These are phyloP conservation scores for Lactifluus rugatus DNA, from an alignment of 768 basidiomycete genomes.

Conservation along the genomic window DNA sequence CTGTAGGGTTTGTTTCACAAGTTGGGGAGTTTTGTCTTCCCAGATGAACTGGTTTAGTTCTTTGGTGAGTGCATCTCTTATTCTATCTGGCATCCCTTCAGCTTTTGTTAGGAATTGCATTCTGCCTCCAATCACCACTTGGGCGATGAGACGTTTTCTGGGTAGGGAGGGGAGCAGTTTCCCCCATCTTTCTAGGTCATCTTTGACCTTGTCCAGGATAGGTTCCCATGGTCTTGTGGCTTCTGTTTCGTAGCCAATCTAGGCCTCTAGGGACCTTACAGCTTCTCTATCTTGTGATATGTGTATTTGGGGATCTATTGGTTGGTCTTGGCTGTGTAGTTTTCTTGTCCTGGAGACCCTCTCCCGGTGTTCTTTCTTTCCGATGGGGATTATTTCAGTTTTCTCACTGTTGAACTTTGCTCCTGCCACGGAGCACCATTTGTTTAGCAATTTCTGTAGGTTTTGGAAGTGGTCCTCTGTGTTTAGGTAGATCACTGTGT, in stretches of 20 bases:
- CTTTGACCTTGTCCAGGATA: too few species aligned
- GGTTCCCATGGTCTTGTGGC: too few species aligned
- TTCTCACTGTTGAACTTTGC: not conserved
- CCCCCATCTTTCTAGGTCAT: too few species aligned
- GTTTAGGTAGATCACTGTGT: not conserved
- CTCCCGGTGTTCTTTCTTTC: not conserved
- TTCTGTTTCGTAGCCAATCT: too few species aligned
- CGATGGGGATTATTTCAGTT: not conserved
- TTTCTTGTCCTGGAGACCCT: too few species aligned
- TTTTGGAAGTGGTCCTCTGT: not conserved
- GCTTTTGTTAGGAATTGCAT: not conserved
- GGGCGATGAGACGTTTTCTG: not conserved
- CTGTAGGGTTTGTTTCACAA: not conserved
- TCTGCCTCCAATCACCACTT: not conserved
- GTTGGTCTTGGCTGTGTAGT: too few species aligned
- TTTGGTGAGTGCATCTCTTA: not conserved
- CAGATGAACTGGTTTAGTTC: conserved; percentile 18
- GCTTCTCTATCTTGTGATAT: too few species aligned
- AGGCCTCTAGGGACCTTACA: too few species aligned
- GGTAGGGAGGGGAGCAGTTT: too few species aligned
- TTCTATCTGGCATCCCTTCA: not conserved
- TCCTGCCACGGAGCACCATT: not conserved
- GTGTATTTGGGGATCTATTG: too few species aligned
- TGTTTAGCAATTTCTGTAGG: not conserved
- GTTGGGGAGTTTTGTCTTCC: not conserved